A percentile compares a stretch with the other conserved stretches of the same genome.
Conservation (phyloP, 2,329 filamentous ascomycete species). For the Neopestalotiopsis sp. region DNA sequence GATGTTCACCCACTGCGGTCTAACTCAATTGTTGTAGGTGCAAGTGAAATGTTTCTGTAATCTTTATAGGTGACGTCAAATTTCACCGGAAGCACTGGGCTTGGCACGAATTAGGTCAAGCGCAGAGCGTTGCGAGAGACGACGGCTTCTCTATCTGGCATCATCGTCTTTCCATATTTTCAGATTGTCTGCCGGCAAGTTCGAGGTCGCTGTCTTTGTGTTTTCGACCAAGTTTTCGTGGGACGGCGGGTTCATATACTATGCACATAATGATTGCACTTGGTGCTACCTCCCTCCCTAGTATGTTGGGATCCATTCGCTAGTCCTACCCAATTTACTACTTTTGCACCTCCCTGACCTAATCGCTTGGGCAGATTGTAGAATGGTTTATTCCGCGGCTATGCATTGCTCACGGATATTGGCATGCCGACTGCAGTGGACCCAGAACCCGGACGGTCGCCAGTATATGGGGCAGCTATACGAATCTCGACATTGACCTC, state of each 20-base stretch:
- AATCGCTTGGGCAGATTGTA: not conserved
- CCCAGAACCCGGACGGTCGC: not conserved
- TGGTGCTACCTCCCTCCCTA: no score
- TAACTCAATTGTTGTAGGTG: not conserved
- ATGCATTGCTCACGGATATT: not conserved
- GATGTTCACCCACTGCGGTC: no score
- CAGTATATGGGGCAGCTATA: not conserved
- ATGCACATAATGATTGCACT: no score
- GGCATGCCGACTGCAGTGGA: slow-evolving; percentile 1
- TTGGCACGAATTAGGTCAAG: no score
- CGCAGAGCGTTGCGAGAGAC: no score
- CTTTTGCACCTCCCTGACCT: not conserved
- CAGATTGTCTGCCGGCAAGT: no score
- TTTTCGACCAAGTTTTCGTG: no score
- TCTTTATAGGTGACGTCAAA: not conserved
- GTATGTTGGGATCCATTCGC: not conserved
- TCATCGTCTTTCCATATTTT: no score
- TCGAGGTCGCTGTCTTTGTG: no score
- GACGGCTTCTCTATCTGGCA: no score
- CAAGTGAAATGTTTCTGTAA: not conserved
- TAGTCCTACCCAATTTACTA: not conserved
- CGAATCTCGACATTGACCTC: not conserved
- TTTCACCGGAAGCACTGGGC: not conserved
- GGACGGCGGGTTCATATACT: no score
- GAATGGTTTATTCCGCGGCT: not conserved